phyloP scores from a whole-genome alignment of 805 yeast genomes.

The Yarrowia sp. region DNA sequence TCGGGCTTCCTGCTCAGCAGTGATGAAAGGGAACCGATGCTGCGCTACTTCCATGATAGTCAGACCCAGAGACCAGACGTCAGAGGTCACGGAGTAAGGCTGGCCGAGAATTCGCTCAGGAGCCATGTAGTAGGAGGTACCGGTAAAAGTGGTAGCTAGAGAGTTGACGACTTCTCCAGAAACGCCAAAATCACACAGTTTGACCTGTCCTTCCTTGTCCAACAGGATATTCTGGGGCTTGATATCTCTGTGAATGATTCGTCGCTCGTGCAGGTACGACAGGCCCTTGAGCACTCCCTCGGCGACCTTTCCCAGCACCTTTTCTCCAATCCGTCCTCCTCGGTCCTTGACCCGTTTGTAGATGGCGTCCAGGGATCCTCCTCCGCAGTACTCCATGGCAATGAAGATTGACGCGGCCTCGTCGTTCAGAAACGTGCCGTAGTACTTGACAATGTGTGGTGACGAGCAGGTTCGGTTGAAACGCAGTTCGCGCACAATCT shows the following conservation, averaged over 20 bases:
- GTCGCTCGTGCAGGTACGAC: slow-evolving; percentile 84
- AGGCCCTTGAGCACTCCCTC: slow-evolving; percentile 84
- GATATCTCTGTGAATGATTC: slow-evolving; percentile 92
- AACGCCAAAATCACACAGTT: slow-evolving; percentile 96
- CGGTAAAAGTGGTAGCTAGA: slow-evolving; percentile 94
- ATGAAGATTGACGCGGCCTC: slow-evolving; percentile 82
- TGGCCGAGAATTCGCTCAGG: slow-evolving; percentile 97
- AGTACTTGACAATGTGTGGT: slow-evolving; percentile 86
- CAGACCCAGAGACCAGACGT: slow-evolving; percentile 95
- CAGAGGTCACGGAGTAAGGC: slow-evolving; percentile 93
- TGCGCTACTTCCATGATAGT: slow-evolving; percentile 92
- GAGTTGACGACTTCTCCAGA: slow-evolving; percentile 97
- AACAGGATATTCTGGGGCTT: slow-evolving; percentile 92
- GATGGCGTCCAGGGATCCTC: slow-evolving; percentile 88
- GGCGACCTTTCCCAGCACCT: slow-evolving; percentile 88
- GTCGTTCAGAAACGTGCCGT: slow-evolving; percentile 87
- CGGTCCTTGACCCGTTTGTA: slow-evolving; percentile 74
- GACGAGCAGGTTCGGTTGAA: slow-evolving; percentile 83
- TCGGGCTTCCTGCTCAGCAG: slow-evolving; percentile 54
- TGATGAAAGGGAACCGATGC: slow-evolving; percentile 80
- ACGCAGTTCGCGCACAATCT: slow-evolving; percentile 87
- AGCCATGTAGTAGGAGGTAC: slow-evolving; percentile 98
- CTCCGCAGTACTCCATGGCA: slow-evolving; percentile 98
- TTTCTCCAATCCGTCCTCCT: slow-evolving; percentile 90
- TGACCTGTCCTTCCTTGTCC: slow-evolving; percentile 78